Base-by-base conservation (phyloP, 257 asterid species). In the Thymus quinquecostatus region DNA sequence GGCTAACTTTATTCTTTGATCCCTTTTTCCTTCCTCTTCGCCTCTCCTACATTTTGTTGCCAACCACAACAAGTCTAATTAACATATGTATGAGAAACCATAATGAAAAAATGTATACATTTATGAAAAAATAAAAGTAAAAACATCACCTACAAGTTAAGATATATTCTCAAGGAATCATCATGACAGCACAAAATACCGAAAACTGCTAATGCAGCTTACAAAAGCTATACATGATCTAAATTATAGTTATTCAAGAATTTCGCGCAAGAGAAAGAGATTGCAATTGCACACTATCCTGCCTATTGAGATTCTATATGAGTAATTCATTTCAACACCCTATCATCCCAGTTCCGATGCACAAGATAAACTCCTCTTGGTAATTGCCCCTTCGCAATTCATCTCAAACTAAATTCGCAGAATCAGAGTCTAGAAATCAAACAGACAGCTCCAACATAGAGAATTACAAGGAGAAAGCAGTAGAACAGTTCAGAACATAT, bases 11-110 rank as follows among this genome's bases (percentile, higher is more conserved):
- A 45, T 71, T 86, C 77, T 50, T 86, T 74, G 92, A 79, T 67
- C 97, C 97, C 82, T 82, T 92, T 60, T 78, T 81, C 73, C 96
- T 79, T 30, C 98, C 98, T 63, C 80, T 82, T 71, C 70, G 74
- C 76, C 82, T 88, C 62, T 66, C 47, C 94, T 84, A 78, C 32
- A 78, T 67, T 21, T 50, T 13, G 73, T 70, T 65, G 51, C 50
- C 74, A 67, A 81, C 27, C 56, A 40, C 28, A 48, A 29, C 38
- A 69, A 11, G 10, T 12, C 43, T 34, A 76, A 68, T 28, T 10
- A 41, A 60, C 29, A 7, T 51, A 62, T 71, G 45, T 44, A 0
- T 71, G 13, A 71, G 44, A 66, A 60, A 9, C 27, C 55, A 43
- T 12, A 10, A 34, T 67, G 21, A 56, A 40, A 32, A 45, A 27